Evolutionary conservation across 257 asterid genomes (phyloP), one percentile per base, ranked within the genome.

Genomic region (Solanum megistacrolobum): DNA sequence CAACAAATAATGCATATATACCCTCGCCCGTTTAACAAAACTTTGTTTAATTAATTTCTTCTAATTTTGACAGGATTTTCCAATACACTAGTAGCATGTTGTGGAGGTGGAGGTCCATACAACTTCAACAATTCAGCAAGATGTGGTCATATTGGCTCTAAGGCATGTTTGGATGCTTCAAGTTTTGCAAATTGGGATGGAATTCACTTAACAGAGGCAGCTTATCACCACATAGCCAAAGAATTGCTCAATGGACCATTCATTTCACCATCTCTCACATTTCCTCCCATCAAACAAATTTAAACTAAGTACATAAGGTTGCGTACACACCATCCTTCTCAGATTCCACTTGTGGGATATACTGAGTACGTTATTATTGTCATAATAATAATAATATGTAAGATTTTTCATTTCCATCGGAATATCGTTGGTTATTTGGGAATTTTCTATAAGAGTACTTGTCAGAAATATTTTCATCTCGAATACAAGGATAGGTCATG

Each of bases 21-120:
- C 31, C 31, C 32, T 62, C 2, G 10, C 1, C 62, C 13, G 31
- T 62, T 23, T n/a, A 23, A 62, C 71, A 62, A 6, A 62, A n/a
- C 31, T n/a, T 62, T 58, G 66, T 58, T 58, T 58, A 58, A 58
- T 58, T 62, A n/a, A 4, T 62, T 62, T 62, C 6, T 62, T n/a
- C 8, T 62, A 9, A 62, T n/a, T n/a, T 62, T 62, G 71, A 27
- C 88, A 96, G 98, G 98, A 69, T 96, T 96, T 90, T 69, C 31
- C 1, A 88, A 87, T 4, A 92, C 90, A 2, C 52, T 92, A 12
- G 88, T n/a, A 88, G 94, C 98, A 2, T 96, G 98, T 81, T 96
- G 98, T 46, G 98, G 98, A 73, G 98, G 98, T 29, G 98, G 98
- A 34, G 98, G 98, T 27, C 96, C 96, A 2, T 95, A 92, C 89